Evolutionary conservation across 148 eudicot genomes (phyloP).

Genomic region (Suaeda aralocaspica): DNA sequence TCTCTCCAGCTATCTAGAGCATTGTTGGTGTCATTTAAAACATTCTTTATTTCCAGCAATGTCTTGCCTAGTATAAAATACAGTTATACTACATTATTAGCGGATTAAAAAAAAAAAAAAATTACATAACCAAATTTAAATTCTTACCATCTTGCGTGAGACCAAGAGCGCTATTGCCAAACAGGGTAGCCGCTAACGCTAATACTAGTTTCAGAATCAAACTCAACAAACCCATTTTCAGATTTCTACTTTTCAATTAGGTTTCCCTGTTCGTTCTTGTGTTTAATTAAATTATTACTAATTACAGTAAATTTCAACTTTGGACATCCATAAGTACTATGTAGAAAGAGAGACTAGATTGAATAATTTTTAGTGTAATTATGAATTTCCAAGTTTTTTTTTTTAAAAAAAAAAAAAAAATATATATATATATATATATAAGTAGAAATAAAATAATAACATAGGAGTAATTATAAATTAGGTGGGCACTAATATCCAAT

Average conservation of each 20-base stretch:
- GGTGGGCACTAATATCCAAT: no score
- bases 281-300: not conserved
- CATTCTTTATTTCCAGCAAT: slow-evolving; percentile 69
- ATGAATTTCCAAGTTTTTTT: no score
- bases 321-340: no score
- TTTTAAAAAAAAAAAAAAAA: no score
- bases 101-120: not conserved
- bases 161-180: slow-evolving; percentile 53
- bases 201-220: slow-evolving; percentile 37
- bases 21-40: slow-evolving; percentile 69
- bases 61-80: slow-evolving; percentile 41
- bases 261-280: slow-evolving; percentile 7
- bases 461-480: no score
- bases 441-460: no score
- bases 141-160: slow-evolving; percentile 76
- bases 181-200: slow-evolving; percentile 44
- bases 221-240: slow-evolving; percentile 41
- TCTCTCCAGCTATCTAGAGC: slow-evolving; percentile 69
- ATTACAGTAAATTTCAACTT: not conserved
- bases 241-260: slow-evolving; percentile 23
- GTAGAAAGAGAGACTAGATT: no score
- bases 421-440: no score
- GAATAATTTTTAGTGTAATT: no score
- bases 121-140: not conserved
- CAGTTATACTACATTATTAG: not conserved